Percentiles rank a stretch among this genome's conserved stretches.
Evolutionary conservation across 106 monocot genomes (phyloP).

Genomic region (Phalaenopsis aphrodite): DNA sequence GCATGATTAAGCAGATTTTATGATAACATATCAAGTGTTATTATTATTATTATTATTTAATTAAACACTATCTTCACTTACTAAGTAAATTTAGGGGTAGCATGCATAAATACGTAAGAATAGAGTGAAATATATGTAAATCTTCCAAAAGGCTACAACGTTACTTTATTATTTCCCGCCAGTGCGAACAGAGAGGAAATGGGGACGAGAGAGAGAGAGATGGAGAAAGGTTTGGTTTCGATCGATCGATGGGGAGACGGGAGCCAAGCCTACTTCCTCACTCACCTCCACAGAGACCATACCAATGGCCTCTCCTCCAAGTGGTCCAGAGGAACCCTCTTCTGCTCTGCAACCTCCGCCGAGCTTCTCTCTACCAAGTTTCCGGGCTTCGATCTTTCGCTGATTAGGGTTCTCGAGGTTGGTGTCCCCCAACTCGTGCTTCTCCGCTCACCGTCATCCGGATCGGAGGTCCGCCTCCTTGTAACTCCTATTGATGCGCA

Average conservation of each 20-base stretch:
- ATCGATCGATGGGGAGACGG: constrained; percentile 61
- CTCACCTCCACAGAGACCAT: constrained; percentile 89
- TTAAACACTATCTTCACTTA: too few species aligned
- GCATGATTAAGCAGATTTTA: too few species aligned
- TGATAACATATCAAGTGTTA: too few species aligned
- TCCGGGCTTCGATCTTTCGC: constrained; percentile 47
- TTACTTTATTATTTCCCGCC: too few species aligned
- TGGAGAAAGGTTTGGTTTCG: constrained; percentile 57
- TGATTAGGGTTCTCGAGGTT: constrained; percentile 42
- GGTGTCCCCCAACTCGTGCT: constrained; percentile 27
- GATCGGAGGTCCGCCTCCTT: constrained; percentile 19
- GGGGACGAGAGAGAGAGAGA: not conserved
- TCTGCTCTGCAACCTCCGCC: constrained; percentile 69
- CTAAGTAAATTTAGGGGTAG: too few species aligned
- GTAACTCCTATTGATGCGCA: constrained; percentile 71
- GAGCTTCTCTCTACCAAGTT: constrained; percentile 44
- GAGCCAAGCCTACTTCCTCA: constrained; percentile 85
- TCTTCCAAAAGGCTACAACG: too few species aligned
- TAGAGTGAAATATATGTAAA: too few species aligned
- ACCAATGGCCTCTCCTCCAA: constrained; percentile 51
- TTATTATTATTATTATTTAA: too few species aligned
- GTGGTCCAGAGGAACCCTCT: constrained; percentile 65
- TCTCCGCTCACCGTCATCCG: constrained; percentile 27
- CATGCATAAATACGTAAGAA: too few species aligned
- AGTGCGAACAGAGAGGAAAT: too few species aligned